Evolutionary conservation across 2,329 filamentous ascomycete species (phyloP), one percentile per base, ranked within the genome.

Genomic region (Diplocarpon rosae): DNA sequence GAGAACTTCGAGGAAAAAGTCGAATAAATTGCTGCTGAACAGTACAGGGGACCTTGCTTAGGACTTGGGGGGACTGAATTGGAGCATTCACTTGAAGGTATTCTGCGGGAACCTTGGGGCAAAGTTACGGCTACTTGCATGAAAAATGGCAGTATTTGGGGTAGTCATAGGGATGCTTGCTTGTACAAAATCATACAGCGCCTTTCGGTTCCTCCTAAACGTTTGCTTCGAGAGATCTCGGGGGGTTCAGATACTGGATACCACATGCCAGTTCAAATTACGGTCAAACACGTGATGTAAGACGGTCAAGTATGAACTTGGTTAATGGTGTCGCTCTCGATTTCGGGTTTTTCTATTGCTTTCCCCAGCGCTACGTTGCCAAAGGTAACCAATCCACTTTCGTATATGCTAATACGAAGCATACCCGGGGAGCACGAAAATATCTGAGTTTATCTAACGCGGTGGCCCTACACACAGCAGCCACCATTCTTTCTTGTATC

Each of bases 1-100:
- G 87, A 95, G 77, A 95, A 86, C 78, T 98, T 98, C 64, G 92
- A 98, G 77, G 84, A 80, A 71, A 95, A 95, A 72, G 87, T 61
- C 49, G 60, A 63, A 53, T 63, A 63, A 60, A 54, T 15, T 35
- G 35, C 38, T 29, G 31, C 28, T 28, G 10, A 5, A 13, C 3
- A 37, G 31, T 20, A 41, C 38, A 45, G 28, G 24, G 33, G 43
- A 41, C 33, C 12, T 40, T 16, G 28, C n/a, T 32, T 32, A 5
- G n/a, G 31, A 46, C 43, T 43, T 49, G 42, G 42, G 33, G 45
- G 39, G 39, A 39, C 45, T 40, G 37, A 33, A 49, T 24, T 43
- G 42, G 37, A 39, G 50, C 45, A 41, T 51, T 49, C 48, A 51
- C 54, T 50, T 49, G 42, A 46, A 42, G 47, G 42, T 36, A 27